Percentiles rank a stretch among this genome's conserved stretches.
Evolutionary conservation across 108 stramenopile genomes (phyloP).

Genomic region (Stephanodiscus triporus): DNA sequence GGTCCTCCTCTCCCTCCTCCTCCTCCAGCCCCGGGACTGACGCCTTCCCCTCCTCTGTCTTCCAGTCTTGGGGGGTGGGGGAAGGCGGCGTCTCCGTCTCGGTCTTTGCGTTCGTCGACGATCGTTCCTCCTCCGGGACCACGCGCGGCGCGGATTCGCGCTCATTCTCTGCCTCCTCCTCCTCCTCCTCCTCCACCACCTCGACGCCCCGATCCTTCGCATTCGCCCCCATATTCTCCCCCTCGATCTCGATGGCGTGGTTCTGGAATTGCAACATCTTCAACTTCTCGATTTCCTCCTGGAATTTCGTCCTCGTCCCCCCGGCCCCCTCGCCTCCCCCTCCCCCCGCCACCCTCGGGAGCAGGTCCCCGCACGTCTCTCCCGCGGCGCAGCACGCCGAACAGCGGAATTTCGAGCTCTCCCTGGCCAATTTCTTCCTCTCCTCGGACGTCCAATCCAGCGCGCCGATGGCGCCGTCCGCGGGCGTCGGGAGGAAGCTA

Average conservation of each 20-base stretch:
- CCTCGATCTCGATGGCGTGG: conserved; percentile 41
- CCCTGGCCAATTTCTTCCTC: conserved; percentile 70
- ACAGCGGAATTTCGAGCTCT: conserved; percentile 55
- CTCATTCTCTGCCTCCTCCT: conserved; percentile 30
- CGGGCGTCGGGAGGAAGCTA: conserved; percentile 93
- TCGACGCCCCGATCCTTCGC: not conserved
- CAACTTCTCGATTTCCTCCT: conserved; percentile 81
- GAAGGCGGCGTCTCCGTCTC: not conserved
- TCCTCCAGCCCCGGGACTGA: too few species aligned
- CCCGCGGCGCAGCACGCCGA: conserved; percentile 57
- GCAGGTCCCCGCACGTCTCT: conserved; percentile 51
- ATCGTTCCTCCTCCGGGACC: not conserved
- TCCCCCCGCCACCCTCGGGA: conserved; percentile 55
- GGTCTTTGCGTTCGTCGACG: not conserved
- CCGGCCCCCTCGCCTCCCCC: conserved; percentile 24
- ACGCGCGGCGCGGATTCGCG: conserved; percentile 1
- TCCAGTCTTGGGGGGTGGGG: not conserved
- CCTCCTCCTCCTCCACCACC: conserved; percentile 7
- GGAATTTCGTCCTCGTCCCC: conserved; percentile 46
- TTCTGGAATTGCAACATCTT: conserved; percentile 63
- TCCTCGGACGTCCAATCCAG: conserved; percentile 88
- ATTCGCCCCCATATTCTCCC: conserved; percentile 14
- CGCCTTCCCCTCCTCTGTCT: not conserved
- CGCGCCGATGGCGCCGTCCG: conserved; percentile 96
- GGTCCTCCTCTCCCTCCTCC: not conserved